Percentiles rank a stretch among this genome's conserved stretches.
These are phyloP conservation scores for Phytopythium mirpurense DNA, from an alignment of 352 stramenopile genomes.

Conservation along the genomic window DNA sequence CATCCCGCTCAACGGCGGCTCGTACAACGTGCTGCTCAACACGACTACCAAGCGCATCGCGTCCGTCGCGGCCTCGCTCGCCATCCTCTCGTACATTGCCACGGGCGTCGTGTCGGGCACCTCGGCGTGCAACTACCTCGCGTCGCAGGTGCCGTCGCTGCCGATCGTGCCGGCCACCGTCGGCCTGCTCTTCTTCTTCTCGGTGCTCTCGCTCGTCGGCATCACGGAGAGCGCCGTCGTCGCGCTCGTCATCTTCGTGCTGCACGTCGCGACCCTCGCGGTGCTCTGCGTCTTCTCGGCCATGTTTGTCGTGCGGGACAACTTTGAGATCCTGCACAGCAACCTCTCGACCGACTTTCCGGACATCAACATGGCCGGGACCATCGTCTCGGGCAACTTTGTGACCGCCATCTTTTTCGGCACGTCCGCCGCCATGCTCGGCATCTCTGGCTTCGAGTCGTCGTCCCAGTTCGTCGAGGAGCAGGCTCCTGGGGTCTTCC, in stretches of 20 bases:
- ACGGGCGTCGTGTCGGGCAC: slow-evolving; percentile 89
- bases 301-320: slow-evolving; percentile 75
- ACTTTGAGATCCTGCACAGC: slow-evolving; percentile 67
- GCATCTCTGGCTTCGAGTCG: slow-evolving; percentile 93
- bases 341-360: slow-evolving; percentile 88
- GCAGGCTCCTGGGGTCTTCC: slow-evolving; percentile 92
- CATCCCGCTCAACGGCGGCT: slow-evolving; percentile 93
- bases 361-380: slow-evolving; percentile 82
- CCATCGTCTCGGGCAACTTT: slow-evolving; percentile 73
- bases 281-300: slow-evolving; percentile 76
- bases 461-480: slow-evolving; percentile 95
- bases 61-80: slow-evolving; percentile 90
- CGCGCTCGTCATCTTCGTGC: slow-evolving; percentile 89
- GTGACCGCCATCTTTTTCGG: slow-evolving; percentile 90
- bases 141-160: slow-evolving; percentile 66
- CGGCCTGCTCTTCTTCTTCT: slow-evolving; percentile 90
- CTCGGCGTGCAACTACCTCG: slow-evolving; percentile 85
- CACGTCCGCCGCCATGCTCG: slow-evolving; percentile 92
- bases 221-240: slow-evolving; percentile 92
- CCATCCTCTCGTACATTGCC: slow-evolving; percentile 95
- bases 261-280: slow-evolving; percentile 82
- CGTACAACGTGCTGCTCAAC: slow-evolving; percentile 96
- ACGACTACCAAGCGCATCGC: slow-evolving; percentile 92
- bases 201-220: slow-evolving; percentile 85
- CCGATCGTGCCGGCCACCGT: slow-evolving; percentile 77